Conservation (phyloP, 495 filamentous ascomycete genomes). For the Astrocystis sublimbata region DNA sequence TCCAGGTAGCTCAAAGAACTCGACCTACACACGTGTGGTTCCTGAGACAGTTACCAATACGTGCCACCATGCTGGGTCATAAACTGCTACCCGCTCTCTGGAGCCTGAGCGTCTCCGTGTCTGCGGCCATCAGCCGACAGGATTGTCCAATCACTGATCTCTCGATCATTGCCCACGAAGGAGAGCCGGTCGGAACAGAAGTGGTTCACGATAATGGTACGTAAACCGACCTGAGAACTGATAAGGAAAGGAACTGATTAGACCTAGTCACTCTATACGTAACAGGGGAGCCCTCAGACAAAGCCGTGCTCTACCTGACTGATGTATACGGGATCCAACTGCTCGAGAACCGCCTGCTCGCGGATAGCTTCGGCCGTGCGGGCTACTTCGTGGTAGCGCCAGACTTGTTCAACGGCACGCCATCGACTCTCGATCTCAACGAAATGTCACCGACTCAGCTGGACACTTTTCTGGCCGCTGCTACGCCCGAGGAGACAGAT, state of each 20-base stretch:
- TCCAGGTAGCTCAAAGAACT: neutral
- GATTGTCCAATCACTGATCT: conserved; percentile 27
- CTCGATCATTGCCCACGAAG: conserved; percentile 35
- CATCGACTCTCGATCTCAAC: conserved; percentile 49
- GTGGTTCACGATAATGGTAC: conserved; percentile 33
- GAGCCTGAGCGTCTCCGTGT: conserved; percentile 20
- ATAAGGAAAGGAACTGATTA: neutral
- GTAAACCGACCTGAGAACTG: conserved; percentile 1
- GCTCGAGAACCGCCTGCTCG: conserved; percentile 67
- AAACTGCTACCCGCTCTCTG: conserved; percentile 23
- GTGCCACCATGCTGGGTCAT: conserved; percentile 20
- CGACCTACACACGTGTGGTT: neutral
- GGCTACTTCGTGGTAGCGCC: conserved; percentile 75
- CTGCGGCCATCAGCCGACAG: conserved; percentile 1
- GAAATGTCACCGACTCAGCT: conserved; percentile 55
- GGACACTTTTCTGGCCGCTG: conserved; percentile 54
- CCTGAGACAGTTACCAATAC: neutral
- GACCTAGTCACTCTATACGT: conserved; percentile 42
- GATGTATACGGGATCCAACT: conserved; percentile 64
- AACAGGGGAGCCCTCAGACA: conserved; percentile 39
- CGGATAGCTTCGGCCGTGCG: conserved; percentile 73
- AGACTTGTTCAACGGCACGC: conserved; percentile 70
- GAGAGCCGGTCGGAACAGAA: conserved; percentile 34
- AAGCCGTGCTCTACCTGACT: conserved; percentile 54
- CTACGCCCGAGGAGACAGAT: conserved; percentile 58